phyloP scores from a whole-genome alignment of 2,329 filamentous ascomycete genomes.

The Venturiaceae sp. region DNA sequence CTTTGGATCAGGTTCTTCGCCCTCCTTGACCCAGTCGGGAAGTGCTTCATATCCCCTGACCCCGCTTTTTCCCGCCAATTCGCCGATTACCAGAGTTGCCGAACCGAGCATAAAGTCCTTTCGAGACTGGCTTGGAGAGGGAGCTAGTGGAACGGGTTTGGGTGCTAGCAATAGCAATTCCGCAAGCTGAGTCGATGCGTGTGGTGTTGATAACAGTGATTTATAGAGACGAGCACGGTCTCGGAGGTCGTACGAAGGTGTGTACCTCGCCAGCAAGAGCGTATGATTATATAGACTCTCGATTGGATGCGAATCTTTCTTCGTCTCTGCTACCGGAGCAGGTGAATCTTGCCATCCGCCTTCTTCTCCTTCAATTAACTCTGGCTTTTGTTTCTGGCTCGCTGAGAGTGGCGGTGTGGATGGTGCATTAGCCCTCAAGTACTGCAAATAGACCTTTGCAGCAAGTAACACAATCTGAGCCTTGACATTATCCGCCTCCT shows the following conservation, averaged over 20 bases:
- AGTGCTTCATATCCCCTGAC: constrained; percentile 69
- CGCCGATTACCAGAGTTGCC: constrained; percentile 73
- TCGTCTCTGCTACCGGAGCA: constrained; percentile 9
- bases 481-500: constrained; percentile 78
- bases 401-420: background rate
- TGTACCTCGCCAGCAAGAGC: constrained; percentile 78
- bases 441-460: constrained; percentile 92
- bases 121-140: constrained; percentile 77
- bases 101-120: constrained; percentile 74
- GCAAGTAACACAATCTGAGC: constrained; percentile 85
- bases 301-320: constrained; percentile 49
- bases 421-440: constrained; percentile 53
- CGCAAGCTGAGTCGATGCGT: constrained; percentile 65
- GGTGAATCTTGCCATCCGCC: constrained; percentile 22
- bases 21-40: constrained; percentile 75
- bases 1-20: constrained; percentile 66
- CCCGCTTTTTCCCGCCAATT: constrained; percentile 66
- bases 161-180: constrained; percentile 85
- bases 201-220: constrained; percentile 65
- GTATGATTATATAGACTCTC: constrained; percentile 76
- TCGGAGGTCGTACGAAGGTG: constrained; percentile 88
- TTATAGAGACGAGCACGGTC: constrained; percentile 86
- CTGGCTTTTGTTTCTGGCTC: background rate
- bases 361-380: background rate
- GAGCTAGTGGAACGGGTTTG: constrained; percentile 85